These are phyloP conservation scores for Leishmania lainsoni DNA, from an alignment of 208 protist genomes.

Conservation along the genomic window DNA sequence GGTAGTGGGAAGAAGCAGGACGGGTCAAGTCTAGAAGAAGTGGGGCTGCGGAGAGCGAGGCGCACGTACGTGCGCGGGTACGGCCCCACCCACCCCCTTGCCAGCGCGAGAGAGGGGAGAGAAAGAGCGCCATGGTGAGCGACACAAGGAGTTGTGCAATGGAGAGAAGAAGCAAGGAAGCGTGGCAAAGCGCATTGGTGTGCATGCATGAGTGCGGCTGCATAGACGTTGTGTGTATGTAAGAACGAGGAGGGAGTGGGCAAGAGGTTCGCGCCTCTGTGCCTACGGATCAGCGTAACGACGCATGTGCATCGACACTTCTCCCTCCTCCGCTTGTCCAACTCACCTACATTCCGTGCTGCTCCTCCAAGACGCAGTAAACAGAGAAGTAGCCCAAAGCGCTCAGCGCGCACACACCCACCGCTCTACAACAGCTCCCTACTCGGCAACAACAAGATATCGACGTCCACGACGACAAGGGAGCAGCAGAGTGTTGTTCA, in stretches of 20 bases:
- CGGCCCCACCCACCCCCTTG: too few species aligned
- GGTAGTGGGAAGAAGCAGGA: too few species aligned
- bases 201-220: neutral
- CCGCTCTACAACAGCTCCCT: conserved; percentile 10
- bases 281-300: neutral
- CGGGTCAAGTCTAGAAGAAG: neutral
- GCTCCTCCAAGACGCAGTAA: conserved; percentile 40
- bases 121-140: neutral
- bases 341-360: conserved; percentile 24
- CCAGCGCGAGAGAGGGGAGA: neutral
- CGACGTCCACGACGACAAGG: neutral
- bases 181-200: neutral
- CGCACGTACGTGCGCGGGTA: too few species aligned
- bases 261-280: neutral
- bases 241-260: neutral
- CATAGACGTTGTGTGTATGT: neutral
- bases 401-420: conserved; percentile 35
- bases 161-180: neutral
- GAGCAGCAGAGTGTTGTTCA: neutral
- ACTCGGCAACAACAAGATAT: neutral
- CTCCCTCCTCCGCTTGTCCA: neutral
- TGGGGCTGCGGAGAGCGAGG: neutral
- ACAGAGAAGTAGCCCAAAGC: conserved; percentile 56
- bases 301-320: neutral
- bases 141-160: neutral